These are phyloP conservation scores for Cyclotella choctawhatcheeana DNA, from an alignment of 108 stramenopile species.

Conservation along the genomic window DNA sequence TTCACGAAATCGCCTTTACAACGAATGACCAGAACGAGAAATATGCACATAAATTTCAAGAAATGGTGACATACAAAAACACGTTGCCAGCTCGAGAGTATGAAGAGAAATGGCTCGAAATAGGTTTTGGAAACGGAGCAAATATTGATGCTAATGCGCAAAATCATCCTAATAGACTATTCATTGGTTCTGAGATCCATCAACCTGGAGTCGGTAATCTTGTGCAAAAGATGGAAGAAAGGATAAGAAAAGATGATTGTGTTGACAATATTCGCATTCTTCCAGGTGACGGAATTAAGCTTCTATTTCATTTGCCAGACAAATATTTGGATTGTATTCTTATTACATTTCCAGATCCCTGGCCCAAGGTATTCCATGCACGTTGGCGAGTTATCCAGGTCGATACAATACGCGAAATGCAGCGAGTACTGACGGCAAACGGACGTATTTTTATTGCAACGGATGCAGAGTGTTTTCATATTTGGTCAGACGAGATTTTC, in stretches of 20 bases:
- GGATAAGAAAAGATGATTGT: slow-evolving; percentile 10
- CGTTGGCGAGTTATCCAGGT: slow-evolving; percentile 64
- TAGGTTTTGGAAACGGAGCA: slow-evolving; percentile 78
- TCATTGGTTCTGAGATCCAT: slow-evolving; percentile 73
- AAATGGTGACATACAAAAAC: slow-evolving; percentile 21
- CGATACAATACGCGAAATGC: slow-evolving; percentile 49
- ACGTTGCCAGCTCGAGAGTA: slow-evolving; percentile 19
- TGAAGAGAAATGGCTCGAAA: slow-evolving; percentile 63
- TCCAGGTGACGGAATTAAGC: slow-evolving; percentile 73
- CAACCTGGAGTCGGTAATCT: slow-evolving; percentile 59
- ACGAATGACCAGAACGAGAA: background rate
- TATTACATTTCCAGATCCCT: slow-evolving; percentile 82
- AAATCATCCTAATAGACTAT: slow-evolving; percentile 39
- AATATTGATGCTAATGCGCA: slow-evolving; percentile 62
- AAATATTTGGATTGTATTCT: slow-evolving; percentile 58
- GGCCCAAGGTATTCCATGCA: slow-evolving; percentile 51
- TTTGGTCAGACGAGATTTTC: slow-evolving; percentile 62
- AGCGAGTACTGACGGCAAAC: slow-evolving; percentile 50
- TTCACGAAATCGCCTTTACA: background rate
- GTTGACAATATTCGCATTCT: slow-evolving; percentile 64
- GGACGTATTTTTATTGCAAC: slow-evolving; percentile 75
- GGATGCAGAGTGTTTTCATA: slow-evolving; percentile 62
- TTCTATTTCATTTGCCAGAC: slow-evolving; percentile 56
- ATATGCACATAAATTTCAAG: slow-evolving; percentile 36
- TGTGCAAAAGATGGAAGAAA: slow-evolving; percentile 41